A percentile compares a stretch with the other conserved stretches of the same genome.
phyloP scores from a whole-genome alignment of 2,329 filamentous ascomycete species.

The Diaporthe velutina region DNA sequence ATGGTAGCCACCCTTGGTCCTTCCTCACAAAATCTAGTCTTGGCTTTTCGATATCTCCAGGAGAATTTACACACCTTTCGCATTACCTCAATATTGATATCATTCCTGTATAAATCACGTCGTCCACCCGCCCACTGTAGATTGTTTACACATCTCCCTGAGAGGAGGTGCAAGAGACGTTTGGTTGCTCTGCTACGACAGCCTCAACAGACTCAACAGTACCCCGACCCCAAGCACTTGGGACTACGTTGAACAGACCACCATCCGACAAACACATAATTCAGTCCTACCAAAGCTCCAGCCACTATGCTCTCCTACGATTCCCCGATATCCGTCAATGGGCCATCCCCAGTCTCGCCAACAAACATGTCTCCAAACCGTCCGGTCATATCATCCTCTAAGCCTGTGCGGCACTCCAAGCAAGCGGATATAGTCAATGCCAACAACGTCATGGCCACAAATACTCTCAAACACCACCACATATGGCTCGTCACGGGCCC shows the following conservation, averaged over 20 bases:
- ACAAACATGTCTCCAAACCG: conserved; percentile 44
- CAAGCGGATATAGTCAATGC: conserved; percentile 47
- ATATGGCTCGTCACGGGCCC: conserved; percentile 87
- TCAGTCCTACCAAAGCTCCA: neutral
- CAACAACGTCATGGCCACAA: conserved; percentile 47
- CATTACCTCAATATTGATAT: neutral
- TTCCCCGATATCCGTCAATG: conserved; percentile 58
- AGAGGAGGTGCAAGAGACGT: neutral
- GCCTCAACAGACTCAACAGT: neutral
- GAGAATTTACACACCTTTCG: neutral
- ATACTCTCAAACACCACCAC: conserved; percentile 65
- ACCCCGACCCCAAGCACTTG: neutral
- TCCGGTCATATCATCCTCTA: conserved; percentile 48
- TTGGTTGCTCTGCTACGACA: neutral
- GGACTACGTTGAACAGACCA: neutral
- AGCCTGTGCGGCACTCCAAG: conserved; percentile 42
- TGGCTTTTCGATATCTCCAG: conserved; percentile 7
- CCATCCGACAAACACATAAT: neutral
- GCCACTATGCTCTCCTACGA: conserved; percentile 65
- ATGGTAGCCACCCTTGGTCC: neutral
- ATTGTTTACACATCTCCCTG: neutral
- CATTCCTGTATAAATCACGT: neutral
- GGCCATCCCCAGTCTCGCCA: conserved; percentile 49
- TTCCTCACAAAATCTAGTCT: neutral
- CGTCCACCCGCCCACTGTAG: neutral